These are phyloP conservation scores for Xylariaceae sp. DNA, from an alignment of 2,329 filamentous ascomycete genomes.

Conservation along the genomic window DNA sequence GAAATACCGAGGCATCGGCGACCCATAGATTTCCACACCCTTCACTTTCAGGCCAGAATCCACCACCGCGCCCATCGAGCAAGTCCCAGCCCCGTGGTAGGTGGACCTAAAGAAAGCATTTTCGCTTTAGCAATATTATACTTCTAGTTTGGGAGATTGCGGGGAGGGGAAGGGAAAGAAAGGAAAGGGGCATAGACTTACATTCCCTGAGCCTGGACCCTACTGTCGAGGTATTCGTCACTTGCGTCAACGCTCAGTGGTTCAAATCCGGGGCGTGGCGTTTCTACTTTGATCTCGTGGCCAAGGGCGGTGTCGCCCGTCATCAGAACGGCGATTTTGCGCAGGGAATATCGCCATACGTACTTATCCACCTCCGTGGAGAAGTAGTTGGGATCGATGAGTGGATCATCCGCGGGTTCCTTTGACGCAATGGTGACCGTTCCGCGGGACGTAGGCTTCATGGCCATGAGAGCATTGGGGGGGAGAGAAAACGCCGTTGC, in stretches of 20 bases:
- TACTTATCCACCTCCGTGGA: slow-evolving; percentile 37
- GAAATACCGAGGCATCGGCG: slow-evolving; percentile 42
- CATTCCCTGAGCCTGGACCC: slow-evolving; percentile 13
- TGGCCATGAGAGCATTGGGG: neutral
- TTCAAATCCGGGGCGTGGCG: slow-evolving; percentile 9
- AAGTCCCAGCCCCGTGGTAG: slow-evolving; percentile 35
- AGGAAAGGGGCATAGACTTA: no score
- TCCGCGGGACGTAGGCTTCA: slow-evolving; percentile 35
- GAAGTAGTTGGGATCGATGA: slow-evolving; percentile 37
- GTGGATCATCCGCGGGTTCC: slow-evolving; percentile 15
- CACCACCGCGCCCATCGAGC: slow-evolving; percentile 39
- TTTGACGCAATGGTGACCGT: slow-evolving; percentile 27
- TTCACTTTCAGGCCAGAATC: slow-evolving; percentile 41
- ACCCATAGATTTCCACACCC: slow-evolving; percentile 42
- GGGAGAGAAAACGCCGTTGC: no score
- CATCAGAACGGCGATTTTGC: slow-evolving; percentile 28
- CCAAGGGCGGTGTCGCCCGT: slow-evolving; percentile 23
- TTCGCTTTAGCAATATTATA: no score
- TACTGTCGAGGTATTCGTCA: slow-evolving; percentile 20
- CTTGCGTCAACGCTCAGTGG: slow-evolving; percentile 10
- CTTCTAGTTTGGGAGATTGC: no score
- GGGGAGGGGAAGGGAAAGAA: no score
- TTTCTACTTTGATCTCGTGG: slow-evolving; percentile 33
- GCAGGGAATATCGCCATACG: slow-evolving; percentile 32
- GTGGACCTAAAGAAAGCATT: slow-evolving; percentile 29